Base-by-base conservation (phyloP, 805 yeast species). In the Kluyveromyces nonfermentans region DNA sequence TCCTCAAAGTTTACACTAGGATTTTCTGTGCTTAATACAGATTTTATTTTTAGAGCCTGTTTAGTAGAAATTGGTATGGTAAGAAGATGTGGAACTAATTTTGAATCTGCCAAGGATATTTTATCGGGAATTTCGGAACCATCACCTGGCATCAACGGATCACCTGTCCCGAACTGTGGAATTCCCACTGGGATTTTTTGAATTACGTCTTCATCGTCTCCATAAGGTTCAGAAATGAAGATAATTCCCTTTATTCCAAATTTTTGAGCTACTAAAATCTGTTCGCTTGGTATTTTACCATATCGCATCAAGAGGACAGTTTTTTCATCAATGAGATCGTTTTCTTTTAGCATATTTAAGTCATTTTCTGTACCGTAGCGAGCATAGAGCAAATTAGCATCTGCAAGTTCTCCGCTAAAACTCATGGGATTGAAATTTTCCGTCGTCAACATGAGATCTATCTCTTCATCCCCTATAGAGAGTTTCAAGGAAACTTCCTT, bases 81-180 rank as follows among this genome's bases (percentile, higher is more conserved):
- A 1, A 96, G 95, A 4, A 90, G 76, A 15, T 77, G 72, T 1
- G 95, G 84, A 2, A 85, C 68, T 33, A 75, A 68, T 5, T 57
- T 58, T 0, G 85, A 74, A 14, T 74, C 64, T 5, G 68, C 61
- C 65, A 78, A 65, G 12, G 62, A 64, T 15, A 68, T 56, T 44
- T 70, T 67, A 14, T 67, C 67, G 37, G 63, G 63, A 44, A 62
- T 60, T 33, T 65, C 65, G 18, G 75, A 65, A 0, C 81, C 69
- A 80, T 82, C 78, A 1, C 94, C 96, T 0, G 95, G 95, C 2
- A 84, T 73, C 31, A 85, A 58, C 3, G 87, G 75, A 59, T 88
- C 93, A 7, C 97, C 97, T 1, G 90, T 75, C 45, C 77, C 74
- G 42, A 63, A 64, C 44, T 80, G 77, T 0, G 81, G 71, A 31